Conservation (phyloP, 495 filamentous ascomycete genomes). For the Cercophora newfieldiana region DNA sequence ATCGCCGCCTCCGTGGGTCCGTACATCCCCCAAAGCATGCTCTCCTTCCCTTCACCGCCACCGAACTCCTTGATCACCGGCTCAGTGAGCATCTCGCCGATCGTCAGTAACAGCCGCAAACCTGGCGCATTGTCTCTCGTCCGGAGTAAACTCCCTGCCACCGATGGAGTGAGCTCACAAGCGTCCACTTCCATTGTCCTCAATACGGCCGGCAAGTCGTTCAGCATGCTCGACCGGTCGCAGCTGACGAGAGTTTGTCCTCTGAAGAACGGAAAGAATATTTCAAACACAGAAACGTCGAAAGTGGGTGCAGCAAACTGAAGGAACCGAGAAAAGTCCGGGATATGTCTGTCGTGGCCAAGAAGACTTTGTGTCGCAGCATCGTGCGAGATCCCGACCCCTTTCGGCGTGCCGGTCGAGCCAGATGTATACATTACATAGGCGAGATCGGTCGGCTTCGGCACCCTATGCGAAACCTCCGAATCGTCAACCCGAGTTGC, state of each 20-base stretch:
- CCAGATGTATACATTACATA: conserved; percentile 94
- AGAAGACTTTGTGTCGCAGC: conserved; percentile 75
- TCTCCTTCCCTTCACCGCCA: conserved; percentile 34
- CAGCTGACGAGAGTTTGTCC: conserved; percentile 71
- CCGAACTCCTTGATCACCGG: conserved; percentile 75
- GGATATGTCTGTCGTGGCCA: conserved; percentile 74
- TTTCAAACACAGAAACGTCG: conserved; percentile 86
- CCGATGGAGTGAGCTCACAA: conserved; percentile 80
- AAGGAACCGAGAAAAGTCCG: conserved; percentile 70
- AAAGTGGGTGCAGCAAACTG: conserved; percentile 88
- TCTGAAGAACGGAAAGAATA: conserved; percentile 76
- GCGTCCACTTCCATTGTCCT: conserved; percentile 68
- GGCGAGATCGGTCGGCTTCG: conserved; percentile 54
- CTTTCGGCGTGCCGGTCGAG: conserved; percentile 86
- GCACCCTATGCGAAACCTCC: conserved; percentile 14
- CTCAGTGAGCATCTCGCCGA: conserved; percentile 82
- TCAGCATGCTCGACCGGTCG: conserved; percentile 61
- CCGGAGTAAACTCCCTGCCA: conserved; percentile 66
- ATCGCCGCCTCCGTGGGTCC: conserved; percentile 84
- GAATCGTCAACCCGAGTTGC: background rate
- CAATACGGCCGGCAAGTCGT: conserved; percentile 67
- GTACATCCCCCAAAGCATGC: conserved; percentile 81
- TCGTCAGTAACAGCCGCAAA: conserved; percentile 69
- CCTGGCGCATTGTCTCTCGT: conserved; percentile 60
- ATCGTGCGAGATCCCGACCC: conserved; percentile 73